Conservation (phyloP, 169 alveolate genomes). For the Theileria orientalis region DNA sequence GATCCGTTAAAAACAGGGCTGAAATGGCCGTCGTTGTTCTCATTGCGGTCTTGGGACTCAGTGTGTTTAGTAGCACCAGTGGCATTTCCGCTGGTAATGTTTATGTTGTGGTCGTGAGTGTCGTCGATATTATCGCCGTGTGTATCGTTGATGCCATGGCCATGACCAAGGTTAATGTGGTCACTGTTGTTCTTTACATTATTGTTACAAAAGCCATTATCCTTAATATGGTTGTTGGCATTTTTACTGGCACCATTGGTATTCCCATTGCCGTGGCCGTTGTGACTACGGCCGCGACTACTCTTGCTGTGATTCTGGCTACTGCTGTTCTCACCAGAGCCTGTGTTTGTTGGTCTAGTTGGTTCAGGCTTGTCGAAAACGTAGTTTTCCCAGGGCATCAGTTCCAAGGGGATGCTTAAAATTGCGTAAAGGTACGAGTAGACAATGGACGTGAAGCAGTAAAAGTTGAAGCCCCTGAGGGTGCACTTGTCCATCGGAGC, state of each 20-base stretch:
- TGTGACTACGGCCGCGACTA: background rate
- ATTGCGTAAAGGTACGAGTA: constrained; percentile 62
- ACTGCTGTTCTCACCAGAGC: background rate
- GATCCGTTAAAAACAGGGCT: too few species aligned
- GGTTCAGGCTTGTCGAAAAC: constrained; percentile 3
- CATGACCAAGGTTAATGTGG: too few species aligned
- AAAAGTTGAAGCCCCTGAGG: constrained; percentile 24
- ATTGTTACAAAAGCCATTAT: background rate
- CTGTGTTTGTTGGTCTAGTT: background rate
- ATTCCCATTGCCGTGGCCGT: background rate
- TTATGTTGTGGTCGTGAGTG: background rate
- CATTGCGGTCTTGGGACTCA: background rate
- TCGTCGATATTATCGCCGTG: background rate
- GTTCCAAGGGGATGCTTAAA: constrained; percentile 40
- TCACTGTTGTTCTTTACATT: too few species aligned
- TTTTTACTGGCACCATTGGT: background rate
- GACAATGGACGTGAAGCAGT: constrained; percentile 37
- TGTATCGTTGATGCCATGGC: background rate
- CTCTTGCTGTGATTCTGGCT: background rate
- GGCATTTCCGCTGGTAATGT: too few species aligned
- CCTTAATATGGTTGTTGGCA: background rate
- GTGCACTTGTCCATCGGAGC: constrained; percentile 3
- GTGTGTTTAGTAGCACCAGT: background rate
- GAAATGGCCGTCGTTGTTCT: too few species aligned
- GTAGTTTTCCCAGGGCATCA: constrained; percentile 53